These are phyloP conservation scores for Fusarium nurragi DNA, from an alignment of 2,329 filamentous ascomycete species.

Conservation along the genomic window DNA sequence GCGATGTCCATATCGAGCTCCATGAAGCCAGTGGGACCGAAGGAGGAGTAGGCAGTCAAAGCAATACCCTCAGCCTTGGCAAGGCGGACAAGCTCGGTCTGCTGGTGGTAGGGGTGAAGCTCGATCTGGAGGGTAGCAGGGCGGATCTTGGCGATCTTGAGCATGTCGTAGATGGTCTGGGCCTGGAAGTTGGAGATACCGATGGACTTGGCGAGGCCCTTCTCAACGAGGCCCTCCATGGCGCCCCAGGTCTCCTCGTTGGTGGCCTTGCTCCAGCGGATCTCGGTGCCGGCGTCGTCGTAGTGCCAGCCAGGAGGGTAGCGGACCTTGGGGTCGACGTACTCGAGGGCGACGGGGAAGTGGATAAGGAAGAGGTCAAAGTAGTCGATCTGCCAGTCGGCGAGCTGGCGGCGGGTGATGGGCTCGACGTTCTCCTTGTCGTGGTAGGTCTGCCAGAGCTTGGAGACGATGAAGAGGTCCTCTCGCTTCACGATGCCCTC, in stretches of 20 bases:
- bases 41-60: slow-evolving; percentile 85
- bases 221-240: slow-evolving; percentile 78
- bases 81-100: slow-evolving; percentile 74
- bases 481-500: slow-evolving; percentile 83
- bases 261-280: slow-evolving; percentile 72
- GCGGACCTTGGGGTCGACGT: slow-evolving; percentile 79
- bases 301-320: slow-evolving; percentile 84
- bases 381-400: slow-evolving; percentile 87
- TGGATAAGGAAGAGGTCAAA: slow-evolving; percentile 91
- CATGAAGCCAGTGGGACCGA: slow-evolving; percentile 81
- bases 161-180: slow-evolving; percentile 79
- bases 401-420: slow-evolving; percentile 79
- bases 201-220: slow-evolving; percentile 75
- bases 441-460: slow-evolving; percentile 95
- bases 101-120: slow-evolving; percentile 88
- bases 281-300: slow-evolving; percentile 66
- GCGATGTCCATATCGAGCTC: slow-evolving; percentile 74
- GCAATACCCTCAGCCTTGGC: slow-evolving; percentile 75
- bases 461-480: slow-evolving; percentile 91
- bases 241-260: slow-evolving; percentile 86
- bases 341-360: slow-evolving; percentile 88
- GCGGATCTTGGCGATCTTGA: slow-evolving; percentile 78
- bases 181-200: slow-evolving; percentile 87
- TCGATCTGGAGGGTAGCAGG: slow-evolving; percentile 87
- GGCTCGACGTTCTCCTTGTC: slow-evolving; percentile 79